These are phyloP conservation scores for Microstroma glucosiphilum DNA, from an alignment of 1,284 basidiomycete species.

Conservation along the genomic window DNA sequence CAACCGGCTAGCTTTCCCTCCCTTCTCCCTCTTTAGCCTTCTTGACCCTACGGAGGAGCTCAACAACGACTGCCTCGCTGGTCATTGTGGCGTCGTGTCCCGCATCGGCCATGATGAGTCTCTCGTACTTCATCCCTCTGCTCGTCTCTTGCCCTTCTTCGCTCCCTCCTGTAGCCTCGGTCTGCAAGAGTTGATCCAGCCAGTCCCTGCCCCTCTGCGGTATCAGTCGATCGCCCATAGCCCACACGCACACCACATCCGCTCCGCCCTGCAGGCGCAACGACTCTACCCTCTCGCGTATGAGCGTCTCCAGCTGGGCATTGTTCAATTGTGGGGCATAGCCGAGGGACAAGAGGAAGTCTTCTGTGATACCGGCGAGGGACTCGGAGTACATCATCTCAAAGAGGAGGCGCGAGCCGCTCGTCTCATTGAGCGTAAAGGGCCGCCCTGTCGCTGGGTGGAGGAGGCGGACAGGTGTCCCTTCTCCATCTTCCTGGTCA, in stretches of 20 bases:
- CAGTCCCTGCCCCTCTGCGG: background rate
- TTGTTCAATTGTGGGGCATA: background rate
- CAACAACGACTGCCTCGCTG: conserved; percentile 3
- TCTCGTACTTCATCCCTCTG: background rate
- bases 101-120: conserved; percentile 1
- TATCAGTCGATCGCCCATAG: background rate
- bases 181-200: background rate
- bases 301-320: background rate
- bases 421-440: background rate
- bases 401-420: background rate
- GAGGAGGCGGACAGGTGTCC: background rate
- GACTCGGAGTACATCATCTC: background rate
- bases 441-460: background rate
- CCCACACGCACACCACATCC: conserved; percentile 4
- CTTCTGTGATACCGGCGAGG: background rate
- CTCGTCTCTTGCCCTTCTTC: background rate
- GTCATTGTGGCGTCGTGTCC: conserved; percentile 1
- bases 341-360: conserved; percentile 5
- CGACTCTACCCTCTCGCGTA: background rate
- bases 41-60: background rate
- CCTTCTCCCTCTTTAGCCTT: background rate
- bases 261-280: background rate
- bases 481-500: background rate
- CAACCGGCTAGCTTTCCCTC: too few relatives aligned
- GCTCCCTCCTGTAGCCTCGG: background rate